Conservation (phyloP, 2,329 filamentous ascomycete species). For the Diaporthe humulicola region DNA sequence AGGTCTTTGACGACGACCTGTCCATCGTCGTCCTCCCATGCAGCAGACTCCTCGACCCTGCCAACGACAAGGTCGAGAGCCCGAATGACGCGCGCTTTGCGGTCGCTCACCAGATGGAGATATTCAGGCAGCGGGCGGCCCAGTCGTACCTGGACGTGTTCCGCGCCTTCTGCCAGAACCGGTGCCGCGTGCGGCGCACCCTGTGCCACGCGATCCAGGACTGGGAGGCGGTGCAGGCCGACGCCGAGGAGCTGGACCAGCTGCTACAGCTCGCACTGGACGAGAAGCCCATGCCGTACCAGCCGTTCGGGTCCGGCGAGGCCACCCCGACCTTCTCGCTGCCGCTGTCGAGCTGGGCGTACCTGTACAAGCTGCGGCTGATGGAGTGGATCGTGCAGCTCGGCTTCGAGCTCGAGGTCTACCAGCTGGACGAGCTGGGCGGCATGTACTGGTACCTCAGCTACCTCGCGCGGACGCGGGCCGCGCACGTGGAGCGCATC, state of each 20-base stretch:
- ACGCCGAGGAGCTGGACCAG: slow-evolving; percentile 83
- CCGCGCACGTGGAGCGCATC: slow-evolving; percentile 80
- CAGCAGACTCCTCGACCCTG: slow-evolving; percentile 77
- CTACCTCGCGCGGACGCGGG: slow-evolving; percentile 76
- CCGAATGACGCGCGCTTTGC: slow-evolving; percentile 80
- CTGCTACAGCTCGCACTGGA: slow-evolving; percentile 72
- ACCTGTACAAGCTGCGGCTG: slow-evolving; percentile 88
- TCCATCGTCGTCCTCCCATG: slow-evolving; percentile 80
- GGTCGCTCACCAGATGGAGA: slow-evolving; percentile 80
- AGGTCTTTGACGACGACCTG: slow-evolving; percentile 87
- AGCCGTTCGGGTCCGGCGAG: slow-evolving; percentile 53
- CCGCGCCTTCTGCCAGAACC: slow-evolving; percentile 88
- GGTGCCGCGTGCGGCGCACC: slow-evolving; percentile 89
- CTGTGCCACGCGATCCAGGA: slow-evolving; percentile 86
- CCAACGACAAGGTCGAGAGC: slow-evolving; percentile 82
- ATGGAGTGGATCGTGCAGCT: slow-evolving; percentile 91
- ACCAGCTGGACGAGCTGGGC: slow-evolving; percentile 85
- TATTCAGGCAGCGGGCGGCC: slow-evolving; percentile 71
- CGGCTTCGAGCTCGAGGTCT: slow-evolving; percentile 94
- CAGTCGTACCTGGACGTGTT: slow-evolving; percentile 87
- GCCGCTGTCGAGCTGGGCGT: slow-evolving; percentile 88
- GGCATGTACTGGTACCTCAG: slow-evolving; percentile 94
- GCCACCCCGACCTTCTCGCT: slow-evolving; percentile 73
- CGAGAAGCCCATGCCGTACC: slow-evolving; percentile 70
- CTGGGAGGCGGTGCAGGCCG: slow-evolving; percentile 86